phyloP scores from a whole-genome alignment of 768 basidiomycete genomes.

The Boletus rufocinnamomeus region DNA sequence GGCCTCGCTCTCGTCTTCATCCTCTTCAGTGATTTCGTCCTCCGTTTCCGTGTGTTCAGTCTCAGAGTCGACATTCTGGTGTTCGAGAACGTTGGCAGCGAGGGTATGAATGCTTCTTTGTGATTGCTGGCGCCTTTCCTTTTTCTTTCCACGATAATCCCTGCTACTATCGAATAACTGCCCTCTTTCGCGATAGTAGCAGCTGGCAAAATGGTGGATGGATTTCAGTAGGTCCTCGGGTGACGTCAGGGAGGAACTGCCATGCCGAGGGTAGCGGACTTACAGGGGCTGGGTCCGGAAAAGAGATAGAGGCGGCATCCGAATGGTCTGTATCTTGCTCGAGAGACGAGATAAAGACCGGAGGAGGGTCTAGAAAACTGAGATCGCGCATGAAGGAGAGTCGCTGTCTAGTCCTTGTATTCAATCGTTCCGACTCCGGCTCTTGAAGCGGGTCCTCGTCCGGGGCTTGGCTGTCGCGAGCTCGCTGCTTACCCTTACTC shows the following conservation, averaged over 20 bases:
- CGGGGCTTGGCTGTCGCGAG: conserved; percentile 13
- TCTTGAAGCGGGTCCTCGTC: conserved; percentile 15
- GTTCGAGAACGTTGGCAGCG: conserved; percentile 8
- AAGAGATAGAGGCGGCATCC: conserved; percentile 15
- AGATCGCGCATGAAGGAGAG: conserved; percentile 51
- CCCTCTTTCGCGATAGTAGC: conserved; percentile 62
- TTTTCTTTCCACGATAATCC: conserved; percentile 47
- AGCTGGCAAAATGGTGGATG: conserved; percentile 52
- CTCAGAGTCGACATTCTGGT: conserved; percentile 6
- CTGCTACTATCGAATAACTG: conserved; percentile 55
- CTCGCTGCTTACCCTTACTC: conserved; percentile 30
- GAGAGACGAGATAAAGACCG: conserved; percentile 9
- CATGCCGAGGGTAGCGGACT: conserved; percentile 17
- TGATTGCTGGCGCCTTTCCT: conserved; percentile 25
- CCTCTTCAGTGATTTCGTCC: conserved; percentile 18
- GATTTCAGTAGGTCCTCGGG: conserved; percentile 53
- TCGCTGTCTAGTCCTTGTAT: conserved; percentile 40
- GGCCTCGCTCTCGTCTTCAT: conserved; percentile 17
- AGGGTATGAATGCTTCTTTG: conserved; percentile 27
- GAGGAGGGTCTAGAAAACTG: conserved; percentile 51
- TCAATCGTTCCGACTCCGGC: conserved; percentile 14
- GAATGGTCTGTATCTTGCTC: conserved; percentile 8
- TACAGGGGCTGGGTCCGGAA: conserved; percentile 54
- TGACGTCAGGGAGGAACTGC: conserved; percentile 18
- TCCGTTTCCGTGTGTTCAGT: conserved; percentile 17